These are phyloP conservation scores for Mallotus nudiflorus DNA, from an alignment of 345 rosid species.

Conservation along the genomic window DNA sequence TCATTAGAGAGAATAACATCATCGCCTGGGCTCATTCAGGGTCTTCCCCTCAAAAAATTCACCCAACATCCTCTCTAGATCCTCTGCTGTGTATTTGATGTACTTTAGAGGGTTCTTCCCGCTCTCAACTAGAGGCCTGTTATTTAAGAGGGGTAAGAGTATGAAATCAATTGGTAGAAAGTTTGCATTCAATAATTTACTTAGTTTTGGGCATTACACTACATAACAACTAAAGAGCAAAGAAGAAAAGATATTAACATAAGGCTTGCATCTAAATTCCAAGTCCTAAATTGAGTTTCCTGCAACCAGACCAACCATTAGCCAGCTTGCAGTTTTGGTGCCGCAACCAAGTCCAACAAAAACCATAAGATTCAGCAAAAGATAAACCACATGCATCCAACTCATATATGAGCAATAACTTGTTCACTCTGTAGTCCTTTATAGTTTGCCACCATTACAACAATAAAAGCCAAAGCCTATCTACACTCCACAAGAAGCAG, in stretches of 20 bases:
- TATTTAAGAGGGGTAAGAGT: conserved; percentile 2
- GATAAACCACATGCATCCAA: too few species aligned
- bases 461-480: too few species aligned
- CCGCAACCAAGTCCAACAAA: too few species aligned
- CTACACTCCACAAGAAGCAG: too few species aligned
- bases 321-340: too few species aligned
- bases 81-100: conserved; percentile 78
- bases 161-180: background rate
- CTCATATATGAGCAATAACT: too few species aligned
- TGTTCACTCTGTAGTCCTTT: too few species aligned
- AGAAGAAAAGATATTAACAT: background rate
- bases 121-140: conserved; percentile 84
- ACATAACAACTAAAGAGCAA: background rate
- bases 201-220: background rate
- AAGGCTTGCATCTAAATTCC: background rate
- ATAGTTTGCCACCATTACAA: too few species aligned
- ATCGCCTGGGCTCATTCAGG: conserved; percentile 66
- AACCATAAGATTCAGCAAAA: too few species aligned
- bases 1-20: background rate
- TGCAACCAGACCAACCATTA: too few species aligned
- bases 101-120: conserved; percentile 87
- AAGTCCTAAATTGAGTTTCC: background rate
- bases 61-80: conserved; percentile 86
- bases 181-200: background rate
- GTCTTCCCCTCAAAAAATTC: conserved; percentile 94